Percentiles rank a stretch among this genome's conserved stretches.
Evolutionary conservation across 1,284 basidiomycete genomes (phyloP).

Genomic region (Ceratobasidium sp.): DNA sequence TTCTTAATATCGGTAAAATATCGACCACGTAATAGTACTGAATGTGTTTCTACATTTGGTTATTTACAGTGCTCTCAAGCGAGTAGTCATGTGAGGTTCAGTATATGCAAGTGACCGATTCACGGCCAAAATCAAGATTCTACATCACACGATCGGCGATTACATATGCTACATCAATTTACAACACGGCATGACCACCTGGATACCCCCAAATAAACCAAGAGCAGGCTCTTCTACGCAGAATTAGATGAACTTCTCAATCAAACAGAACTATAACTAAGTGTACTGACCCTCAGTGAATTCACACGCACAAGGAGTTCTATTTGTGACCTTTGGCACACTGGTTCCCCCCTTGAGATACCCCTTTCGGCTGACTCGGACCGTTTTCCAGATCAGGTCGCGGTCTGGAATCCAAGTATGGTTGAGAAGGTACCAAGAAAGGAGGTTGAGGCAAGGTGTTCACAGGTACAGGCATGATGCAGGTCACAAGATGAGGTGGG

Average conservation of each 20-base stretch:
- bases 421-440: conserved; percentile 38
- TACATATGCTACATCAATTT: conserved; percentile 38
- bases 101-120: conserved; percentile 8
- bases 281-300: conserved; percentile 32
- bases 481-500: conserved; percentile 9
- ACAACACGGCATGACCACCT: conserved; percentile 23
- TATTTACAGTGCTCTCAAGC: conserved; percentile 1
- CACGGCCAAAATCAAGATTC: conserved; percentile 10
- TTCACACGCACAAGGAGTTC: conserved; percentile 36
- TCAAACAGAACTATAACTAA: conserved; percentile 21
- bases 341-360: conserved; percentile 8
- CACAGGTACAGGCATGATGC: conserved; percentile 31
- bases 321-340: conserved; percentile 19
- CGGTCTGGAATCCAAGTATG: conserved; percentile 33
- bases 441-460: conserved; percentile 34
- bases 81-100: conserved; percentile 32
- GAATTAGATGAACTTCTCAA: conserved; percentile 32
- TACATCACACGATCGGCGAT: conserved; percentile 17
- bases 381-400: conserved; percentile 19
- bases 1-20: conserved; percentile 40
- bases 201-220: conserved; percentile 25
- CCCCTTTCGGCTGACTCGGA: conserved; percentile 34
- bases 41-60: conserved; percentile 22
- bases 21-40: conserved; percentile 19
- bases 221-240: conserved; percentile 5